phyloP scores from a whole-genome alignment of 768 basidiomycete genomes.

The Kwoniella botswanensis region DNA sequence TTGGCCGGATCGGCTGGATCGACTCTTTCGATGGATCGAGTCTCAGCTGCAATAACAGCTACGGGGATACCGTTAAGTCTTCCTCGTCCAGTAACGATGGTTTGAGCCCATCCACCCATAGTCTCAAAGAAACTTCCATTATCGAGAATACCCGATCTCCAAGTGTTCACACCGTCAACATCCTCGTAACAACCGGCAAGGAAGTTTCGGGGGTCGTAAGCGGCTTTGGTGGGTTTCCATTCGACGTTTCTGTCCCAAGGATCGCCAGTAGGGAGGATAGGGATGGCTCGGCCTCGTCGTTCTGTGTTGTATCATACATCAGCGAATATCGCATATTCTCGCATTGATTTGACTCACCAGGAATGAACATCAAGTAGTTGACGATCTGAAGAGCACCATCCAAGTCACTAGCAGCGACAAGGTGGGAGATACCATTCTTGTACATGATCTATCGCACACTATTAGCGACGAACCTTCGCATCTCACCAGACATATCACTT shows the following conservation, averaged over 20 bases:
- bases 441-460: conserved; percentile 75
- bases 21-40: conserved; percentile 92
- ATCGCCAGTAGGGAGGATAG: conserved; percentile 73
- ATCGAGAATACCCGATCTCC: conserved; percentile 93
- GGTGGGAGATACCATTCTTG: conserved; percentile 98
- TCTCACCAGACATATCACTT: conserved; percentile 4
- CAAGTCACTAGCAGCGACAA: conserved; percentile 91
- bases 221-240: conserved; percentile 86
- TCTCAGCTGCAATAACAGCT: conserved; percentile 89
- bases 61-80: conserved; percentile 95
- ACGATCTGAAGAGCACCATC: conserved; percentile 94
- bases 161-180: conserved; percentile 65
- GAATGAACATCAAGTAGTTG: conserved; percentile 93
- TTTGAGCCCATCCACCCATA: conserved; percentile 98
- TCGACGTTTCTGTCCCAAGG: conserved; percentile 90
- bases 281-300: conserved; percentile 75
- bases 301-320: conserved; percentile 24
- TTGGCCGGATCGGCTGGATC: conserved; percentile 98
- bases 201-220: conserved; percentile 96
- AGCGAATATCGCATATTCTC: no score
- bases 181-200: conserved; percentile 94
- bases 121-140: conserved; percentile 98
- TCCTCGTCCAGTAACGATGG: conserved; percentile 94
- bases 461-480: conserved; percentile 4
- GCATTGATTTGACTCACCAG: conserved; percentile 65